Evolutionary conservation across 371 early-diverging fungal species (phyloP), one percentile per base, ranked within the genome.

Genomic region (Lichtheimia hyalospora): DNA sequence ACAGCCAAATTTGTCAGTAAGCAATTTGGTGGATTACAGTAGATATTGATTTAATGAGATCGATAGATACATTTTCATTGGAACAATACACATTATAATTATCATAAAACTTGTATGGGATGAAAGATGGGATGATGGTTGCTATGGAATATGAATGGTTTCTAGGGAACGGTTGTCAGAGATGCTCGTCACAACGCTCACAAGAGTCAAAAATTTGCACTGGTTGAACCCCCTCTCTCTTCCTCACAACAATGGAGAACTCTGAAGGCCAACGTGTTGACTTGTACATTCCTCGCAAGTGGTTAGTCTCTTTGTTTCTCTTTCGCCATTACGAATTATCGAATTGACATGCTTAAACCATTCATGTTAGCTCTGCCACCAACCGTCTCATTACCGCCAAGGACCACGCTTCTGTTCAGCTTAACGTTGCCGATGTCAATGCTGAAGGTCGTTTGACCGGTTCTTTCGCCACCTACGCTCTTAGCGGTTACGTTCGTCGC

Each of bases 351-450:
- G 34, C 46, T 46, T 46, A 18, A 2, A 18, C 46, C 7, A 21
- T 10, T 18, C 46, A 3, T 41, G 20, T 48, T 64, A 77, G 77
- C 69, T 77, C 78, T 60, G 78, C 81, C 73, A 77, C 81, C 64
- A 77, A 75, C 74, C 75, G 76, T 60, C 66, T 77, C 59, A 80
- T 80, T 63, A 73, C 73, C 61, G 76, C 78, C 66, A 75, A 97
- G 89, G 99, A 98, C 87, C 99, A 98, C 88, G 93, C 97, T 60
- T 90, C 96, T 50, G 93, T 98, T 78, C 99, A 97, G 85, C 89
- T 98, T 87, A 97, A 94, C 93, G 81, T 98, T 70, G 96, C 84
- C 62, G 93, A 95, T 64, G 97, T 98, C 67, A 92, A 97, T 72
- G 91, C 89, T 65, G 83, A 83, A 62, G 99, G 98, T 71, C 84